Conservation (phyloP, 441 rosid species). For the Dalechampia spathulata region DNA sequence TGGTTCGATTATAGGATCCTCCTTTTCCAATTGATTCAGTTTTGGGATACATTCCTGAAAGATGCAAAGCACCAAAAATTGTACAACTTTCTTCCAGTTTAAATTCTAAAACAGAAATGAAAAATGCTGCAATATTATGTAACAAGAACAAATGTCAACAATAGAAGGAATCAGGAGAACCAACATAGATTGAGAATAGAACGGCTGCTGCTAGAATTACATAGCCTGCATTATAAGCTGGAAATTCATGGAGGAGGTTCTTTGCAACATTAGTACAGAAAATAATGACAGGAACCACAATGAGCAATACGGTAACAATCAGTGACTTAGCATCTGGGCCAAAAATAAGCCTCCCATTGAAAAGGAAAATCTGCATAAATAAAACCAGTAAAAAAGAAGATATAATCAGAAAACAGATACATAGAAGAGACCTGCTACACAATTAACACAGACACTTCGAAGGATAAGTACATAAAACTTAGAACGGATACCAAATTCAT, state of each 20-base stretch:
- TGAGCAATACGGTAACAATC: conserved; percentile 68
- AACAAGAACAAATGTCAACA: neutral
- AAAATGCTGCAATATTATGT: neutral
- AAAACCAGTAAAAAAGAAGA: conserved; percentile 11
- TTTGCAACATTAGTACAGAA: conserved; percentile 75
- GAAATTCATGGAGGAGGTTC: conserved; percentile 64
- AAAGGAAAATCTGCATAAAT: conserved; percentile 66
- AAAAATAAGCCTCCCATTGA: conserved; percentile 83
- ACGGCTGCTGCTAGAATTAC: conserved; percentile 48
- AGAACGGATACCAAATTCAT: neutral
- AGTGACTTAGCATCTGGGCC: conserved; percentile 94
- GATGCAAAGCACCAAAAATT: too few species aligned
- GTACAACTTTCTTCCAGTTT: neutral
- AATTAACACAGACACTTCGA: too few species aligned
- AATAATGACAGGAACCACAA: conserved; percentile 58
- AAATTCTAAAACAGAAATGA: neutral
- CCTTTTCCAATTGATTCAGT: too few species aligned
- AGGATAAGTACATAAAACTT: neutral
- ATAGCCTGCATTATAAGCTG: conserved; percentile 51
- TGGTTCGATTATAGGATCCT: too few species aligned
- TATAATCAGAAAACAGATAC: neutral
- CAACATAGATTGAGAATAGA: conserved; percentile 59
- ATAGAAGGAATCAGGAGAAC: conserved; percentile 23
- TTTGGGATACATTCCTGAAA: too few species aligned
- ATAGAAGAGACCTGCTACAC: neutral